These are phyloP conservation scores for Ogataea hybrid DNA, from an alignment of 1,139 yeast genomes.

Conservation along the genomic window DNA sequence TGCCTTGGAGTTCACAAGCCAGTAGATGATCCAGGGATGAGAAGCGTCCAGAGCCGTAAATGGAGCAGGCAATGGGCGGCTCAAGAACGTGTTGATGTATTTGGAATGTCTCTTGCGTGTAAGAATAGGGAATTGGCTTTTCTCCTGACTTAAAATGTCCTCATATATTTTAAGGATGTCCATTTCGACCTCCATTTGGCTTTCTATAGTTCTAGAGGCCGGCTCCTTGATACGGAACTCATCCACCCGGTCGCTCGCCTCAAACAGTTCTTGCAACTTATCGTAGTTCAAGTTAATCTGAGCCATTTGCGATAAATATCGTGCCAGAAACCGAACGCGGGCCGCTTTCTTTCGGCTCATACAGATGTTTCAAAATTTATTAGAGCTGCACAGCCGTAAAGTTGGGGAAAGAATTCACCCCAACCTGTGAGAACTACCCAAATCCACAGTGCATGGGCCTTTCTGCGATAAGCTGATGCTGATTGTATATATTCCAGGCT, in stretches of 20 bases:
- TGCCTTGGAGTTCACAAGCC: conserved; percentile 65
- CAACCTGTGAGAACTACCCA: conserved; percentile 4
- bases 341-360: conserved; percentile 3
- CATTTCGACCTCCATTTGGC: conserved; percentile 32
- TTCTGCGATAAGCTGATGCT: not conserved
- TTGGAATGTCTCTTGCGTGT: conserved; percentile 35
- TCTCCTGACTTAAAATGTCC: conserved; percentile 26
- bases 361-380: conserved; percentile 8
- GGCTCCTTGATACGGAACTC: conserved; percentile 17
- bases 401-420: not conserved
- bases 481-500: not conserved
- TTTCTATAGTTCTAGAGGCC: conserved; percentile 26
- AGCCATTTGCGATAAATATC: not conserved
- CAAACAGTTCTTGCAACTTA: conserved; percentile 24
- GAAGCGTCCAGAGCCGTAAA: conserved; percentile 72
- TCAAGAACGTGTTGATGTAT: conserved; percentile 42
- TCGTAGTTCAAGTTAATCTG: conserved; percentile 23
- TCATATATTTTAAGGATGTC: conserved; percentile 32
- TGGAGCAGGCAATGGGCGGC: conserved; percentile 45
- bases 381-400: conserved; percentile 3
- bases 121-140: conserved; percentile 31
- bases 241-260: conserved; percentile 11
- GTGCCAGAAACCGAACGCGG: conserved; percentile 7
- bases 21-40: conserved; percentile 86
- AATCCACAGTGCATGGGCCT: not conserved